Base-by-base conservation (phyloP, 2,329 filamentous ascomycete species). In the Coniochaeta sp. region DNA sequence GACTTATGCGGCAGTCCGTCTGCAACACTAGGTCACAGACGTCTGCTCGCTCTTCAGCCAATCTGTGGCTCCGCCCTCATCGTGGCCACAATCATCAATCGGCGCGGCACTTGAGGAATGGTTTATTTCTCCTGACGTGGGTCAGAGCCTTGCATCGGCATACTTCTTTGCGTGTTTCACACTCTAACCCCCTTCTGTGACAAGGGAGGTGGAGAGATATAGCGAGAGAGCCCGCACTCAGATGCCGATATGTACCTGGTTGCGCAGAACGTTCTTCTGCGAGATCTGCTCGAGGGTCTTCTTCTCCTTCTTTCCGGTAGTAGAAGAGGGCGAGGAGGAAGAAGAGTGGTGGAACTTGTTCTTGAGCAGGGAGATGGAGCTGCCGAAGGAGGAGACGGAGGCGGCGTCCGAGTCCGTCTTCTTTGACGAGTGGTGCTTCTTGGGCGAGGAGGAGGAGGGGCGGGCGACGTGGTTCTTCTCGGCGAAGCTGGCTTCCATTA, bases 321-420 rank as follows among this genome's bases (percentile, higher is more conserved):
- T 7, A 13, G 38, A 42, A 8, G 38, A 42, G 18, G 38, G 26
- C 4, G 38, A 42, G n/a, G 51, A 35, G 14, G 46, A 33, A 1
- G 52, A 51, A 3, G 42, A 28, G 42, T 9, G 24, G 45, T 28
- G 47, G 55, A 58, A n/a, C 45, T 57, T 58, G 33, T 52, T 46
- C 54, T 63, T 61, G 48, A 62, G 54, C 27, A 62, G 53, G 38
- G 52, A 40, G 30, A 54, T 28, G 30, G 52, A 57, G 57, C 58
- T 62, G 30, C 55, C 55, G 52, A 63, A 58, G 55, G 54, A 58
- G 31, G 57, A 53, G 45, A 62, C 35, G 22, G 63, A 67, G 33
- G 61, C 57, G 6, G 53, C 53, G 57, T 62, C 61, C 24, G 45
- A 30, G 3, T 48, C 48, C 9, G 45, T 50, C 20, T 56, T 53